Evolutionary conservation across 441 rosid genomes (phyloP).

Genomic region (Cnidoscolus chayamansa): DNA sequence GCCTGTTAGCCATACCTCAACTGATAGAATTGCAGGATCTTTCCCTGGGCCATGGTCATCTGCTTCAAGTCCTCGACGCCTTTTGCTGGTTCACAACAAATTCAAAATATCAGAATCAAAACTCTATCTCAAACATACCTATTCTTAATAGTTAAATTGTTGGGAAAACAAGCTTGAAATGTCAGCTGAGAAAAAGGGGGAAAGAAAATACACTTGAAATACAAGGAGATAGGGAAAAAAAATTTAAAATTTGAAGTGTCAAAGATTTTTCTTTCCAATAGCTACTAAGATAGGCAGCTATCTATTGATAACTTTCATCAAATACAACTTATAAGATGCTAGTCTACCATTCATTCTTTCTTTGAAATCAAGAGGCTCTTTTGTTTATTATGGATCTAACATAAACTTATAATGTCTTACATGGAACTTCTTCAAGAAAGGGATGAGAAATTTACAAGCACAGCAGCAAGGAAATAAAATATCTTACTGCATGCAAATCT

Average conservation of each 20-base stretch:
- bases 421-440: neutral
- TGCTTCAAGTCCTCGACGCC: constrained; percentile 45
- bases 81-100: constrained; percentile 43
- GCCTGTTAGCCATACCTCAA: constrained; percentile 53
- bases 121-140: neutral
- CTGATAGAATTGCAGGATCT: constrained; percentile 92
- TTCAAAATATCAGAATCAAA: constrained; percentile 17
- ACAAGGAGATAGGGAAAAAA: neutral
- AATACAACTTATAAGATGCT: no score
- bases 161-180: neutral
- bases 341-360: neutral
- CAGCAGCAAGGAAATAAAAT: neutral
- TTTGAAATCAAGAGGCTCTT: neutral
- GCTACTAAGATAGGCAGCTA: no score
- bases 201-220: neutral
- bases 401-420: neutral
- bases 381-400: neutral
- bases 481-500: constrained; percentile 18
- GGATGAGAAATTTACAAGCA: neutral
- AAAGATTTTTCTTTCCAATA: no score
- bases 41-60: constrained; percentile 39
- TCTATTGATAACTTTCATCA: no score
- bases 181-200: neutral
- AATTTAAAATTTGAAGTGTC: neutral
- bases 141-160: neutral